phyloP scores from a whole-genome alignment of 2,329 filamentous ascomycete genomes.

The Penicillium hordei region DNA sequence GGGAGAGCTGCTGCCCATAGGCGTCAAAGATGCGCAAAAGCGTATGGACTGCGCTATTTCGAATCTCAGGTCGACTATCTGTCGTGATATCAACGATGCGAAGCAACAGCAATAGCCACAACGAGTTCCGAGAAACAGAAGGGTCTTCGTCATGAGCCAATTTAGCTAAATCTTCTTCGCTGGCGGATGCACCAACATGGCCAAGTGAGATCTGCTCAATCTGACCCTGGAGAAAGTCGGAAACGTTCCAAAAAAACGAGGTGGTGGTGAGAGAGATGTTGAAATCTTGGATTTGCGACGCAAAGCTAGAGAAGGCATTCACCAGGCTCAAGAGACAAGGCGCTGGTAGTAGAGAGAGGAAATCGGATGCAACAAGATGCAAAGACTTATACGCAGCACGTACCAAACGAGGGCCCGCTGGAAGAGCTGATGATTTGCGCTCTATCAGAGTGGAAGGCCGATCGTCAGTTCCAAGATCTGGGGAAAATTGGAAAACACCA shows the following conservation, averaged over 20 bases:
- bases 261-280: conserved; percentile 95
- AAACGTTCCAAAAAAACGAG: conserved; percentile 94
- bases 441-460: conserved; percentile 11
- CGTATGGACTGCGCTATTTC: conserved; percentile 77
- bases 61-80: conserved; percentile 42
- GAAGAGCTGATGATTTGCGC: conserved; percentile 26
- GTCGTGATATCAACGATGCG: conserved; percentile 42
- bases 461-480: conserved; percentile 34
- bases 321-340: conserved; percentile 75
- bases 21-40: conserved; percentile 88
- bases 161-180: conserved; percentile 56
- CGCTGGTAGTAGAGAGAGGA: conserved; percentile 70
- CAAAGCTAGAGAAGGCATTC: conserved; percentile 85
- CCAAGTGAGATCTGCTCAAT: conserved; percentile 44
- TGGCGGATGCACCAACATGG: conserved; percentile 48
- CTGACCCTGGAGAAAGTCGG: conserved; percentile 70
- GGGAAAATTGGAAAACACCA: conserved; percentile 66
- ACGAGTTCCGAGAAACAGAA: conserved; percentile 53
- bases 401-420: conserved; percentile 69
- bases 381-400: conserved; percentile 84
- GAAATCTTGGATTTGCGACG: conserved; percentile 83
- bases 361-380: conserved; percentile 93
- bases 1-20: conserved; percentile 75
- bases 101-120: conserved; percentile 40
- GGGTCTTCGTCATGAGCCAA: conserved; percentile 61